These are phyloP conservation scores for Cucumis sativus DNA, from an alignment of 306 rosid genomes.

Conservation along the genomic window Cucumber_9930_V3 NC_026660.2:20391501-20392000, in stretches of 20 bases:
- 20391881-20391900: conserved; percentile 7
- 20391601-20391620: too few species aligned
- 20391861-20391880: conserved; percentile 94
- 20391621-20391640: too few species aligned
- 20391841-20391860: conserved; percentile 91
- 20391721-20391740: not conserved
- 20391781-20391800: not conserved
- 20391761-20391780: not conserved
- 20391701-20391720: not conserved
- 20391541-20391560: too few species aligned
- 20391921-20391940: not conserved
- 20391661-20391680: too few species aligned
- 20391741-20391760: not conserved
- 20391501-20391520: not conserved
- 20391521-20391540: not conserved
- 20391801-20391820: not conserved
- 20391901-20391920: not conserved
- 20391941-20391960: not conserved
- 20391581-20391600: too few species aligned
- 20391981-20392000: not conserved
- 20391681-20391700: too few species aligned
- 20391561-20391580: too few species aligned
- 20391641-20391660: too few species aligned
- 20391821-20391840: not conserved
- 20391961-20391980: not conserved